Conservation (phyloP, 495 filamentous ascomycete genomes). For the Lentithecium fluviatile region DNA sequence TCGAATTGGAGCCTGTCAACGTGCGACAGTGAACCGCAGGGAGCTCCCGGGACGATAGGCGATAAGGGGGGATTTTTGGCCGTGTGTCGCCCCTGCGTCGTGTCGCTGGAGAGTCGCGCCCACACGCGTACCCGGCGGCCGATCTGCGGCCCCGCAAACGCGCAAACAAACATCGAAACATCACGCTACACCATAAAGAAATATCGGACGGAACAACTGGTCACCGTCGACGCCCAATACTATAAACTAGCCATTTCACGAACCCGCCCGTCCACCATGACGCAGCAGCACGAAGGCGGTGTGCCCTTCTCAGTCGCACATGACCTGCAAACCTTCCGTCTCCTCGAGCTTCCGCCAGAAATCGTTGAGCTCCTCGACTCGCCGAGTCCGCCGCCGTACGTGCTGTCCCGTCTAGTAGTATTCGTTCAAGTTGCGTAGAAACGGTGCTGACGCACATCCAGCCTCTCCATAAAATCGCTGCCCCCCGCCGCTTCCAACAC, state of each 20-base stretch:
- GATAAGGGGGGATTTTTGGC: neutral
- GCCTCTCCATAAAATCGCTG: slow-evolving; percentile 64
- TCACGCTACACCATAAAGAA: neutral
- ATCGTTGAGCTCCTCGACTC: slow-evolving; percentile 59
- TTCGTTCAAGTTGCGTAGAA: no score
- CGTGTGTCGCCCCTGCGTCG: neutral
- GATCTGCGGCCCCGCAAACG: slow-evolving; percentile 11
- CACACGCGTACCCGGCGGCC: slow-evolving; percentile 1
- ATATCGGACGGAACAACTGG: no score
- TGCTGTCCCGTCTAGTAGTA: neutral
- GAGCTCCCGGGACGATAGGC: slow-evolving; percentile 1
- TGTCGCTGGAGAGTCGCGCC: neutral
- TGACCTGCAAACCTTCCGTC: slow-evolving; percentile 61
- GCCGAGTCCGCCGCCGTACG: slow-evolving; percentile 37
- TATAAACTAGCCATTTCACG: no score
- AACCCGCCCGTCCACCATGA: slow-evolving; percentile 40
- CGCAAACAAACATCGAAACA: slow-evolving; percentile 16
- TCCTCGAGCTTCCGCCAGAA: slow-evolving; percentile 80
- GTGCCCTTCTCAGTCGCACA: slow-evolving; percentile 65
- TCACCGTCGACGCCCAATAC: no score
- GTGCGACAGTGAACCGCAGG: slow-evolving; percentile 10
- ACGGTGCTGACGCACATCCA: slow-evolving; percentile 39
- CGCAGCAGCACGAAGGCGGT: slow-evolving; percentile 53
- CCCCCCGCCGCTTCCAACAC: slow-evolving; percentile 38
- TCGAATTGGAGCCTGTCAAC: slow-evolving; percentile 15